Base-by-base conservation (phyloP, 1,284 basidiomycete genomes). In the Cystobasidium slooffiae region DNA sequence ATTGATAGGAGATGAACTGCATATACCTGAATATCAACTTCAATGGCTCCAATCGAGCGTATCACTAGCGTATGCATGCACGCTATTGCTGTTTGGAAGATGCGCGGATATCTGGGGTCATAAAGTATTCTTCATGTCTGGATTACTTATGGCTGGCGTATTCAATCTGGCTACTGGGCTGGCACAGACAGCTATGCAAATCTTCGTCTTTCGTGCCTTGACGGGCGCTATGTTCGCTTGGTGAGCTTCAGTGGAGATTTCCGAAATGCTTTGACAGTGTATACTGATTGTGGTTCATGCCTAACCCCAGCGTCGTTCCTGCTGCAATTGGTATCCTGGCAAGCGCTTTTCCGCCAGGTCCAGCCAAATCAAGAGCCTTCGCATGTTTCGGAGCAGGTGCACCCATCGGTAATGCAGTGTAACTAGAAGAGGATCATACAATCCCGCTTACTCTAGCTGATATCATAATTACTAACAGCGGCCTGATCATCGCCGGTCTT, bases 391-490 rank as follows among this genome's bases (percentile, higher is more conserved):
- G 79, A 0, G 82, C 91, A 0, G 92, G 93, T 18, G 91, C 91
- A 4, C 92, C 93, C 0, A 81, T 94, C 0, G 93, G 92, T 0
- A 89, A 86, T 0, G 88, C 87, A 0, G 82, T 93, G 7, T 92
- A 92, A 0, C 85, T 10, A 51, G 14, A 1, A 3, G 20, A 2
- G 14, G 10, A 20, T 14, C 44, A 7, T n/a, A n/a, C n/a, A n/a
- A n/a, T n/a, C n/a, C n/a, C n/a, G 16, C 24, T 18, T 12, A 14
- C 39, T 37, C 10, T 3, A 31, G 9, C 10, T 39, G 10, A 37
- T 59, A 4, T 1, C 31, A 14, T 39, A 43, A 37, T 37, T 3
- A 59, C 56, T 20, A 16, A 59, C 41, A 69, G 68, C 68, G 68
- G 68, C 44, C 68, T 69, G 18, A 46, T 69, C 14, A 51, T 69